A percentile compares a stretch with the other conserved stretches of the same genome.
Evolutionary conservation across 148 eudicot species (phyloP).

Genomic region (Polygonum maritimum): DNA sequence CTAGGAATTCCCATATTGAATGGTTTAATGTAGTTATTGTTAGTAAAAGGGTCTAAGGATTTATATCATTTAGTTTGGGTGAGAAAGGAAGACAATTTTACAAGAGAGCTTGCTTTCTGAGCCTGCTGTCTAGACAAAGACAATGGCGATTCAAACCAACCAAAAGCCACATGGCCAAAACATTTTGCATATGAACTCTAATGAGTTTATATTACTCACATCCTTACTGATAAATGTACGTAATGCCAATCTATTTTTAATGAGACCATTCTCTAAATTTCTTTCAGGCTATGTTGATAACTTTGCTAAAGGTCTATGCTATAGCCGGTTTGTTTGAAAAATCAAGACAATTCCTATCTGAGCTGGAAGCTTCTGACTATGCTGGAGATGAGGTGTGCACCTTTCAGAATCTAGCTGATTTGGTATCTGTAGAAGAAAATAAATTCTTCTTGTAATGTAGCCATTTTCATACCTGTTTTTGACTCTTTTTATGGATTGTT

Average conservation of each 20-base stretch:
- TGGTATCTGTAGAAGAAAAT: neutral
- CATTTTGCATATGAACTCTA: neutral
- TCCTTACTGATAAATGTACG: neutral
- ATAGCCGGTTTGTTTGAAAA: slow-evolving; percentile 74
- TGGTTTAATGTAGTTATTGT: neutral
- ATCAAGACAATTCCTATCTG: slow-evolving; percentile 50
- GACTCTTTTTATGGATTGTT: neutral
- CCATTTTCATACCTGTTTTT: neutral
- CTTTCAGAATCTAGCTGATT: neutral
- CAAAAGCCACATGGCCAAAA: neutral
- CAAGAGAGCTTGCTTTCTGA: neutral
- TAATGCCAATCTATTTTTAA: neutral
- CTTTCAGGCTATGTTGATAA: slow-evolving; percentile 75
- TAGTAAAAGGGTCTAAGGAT: neutral
- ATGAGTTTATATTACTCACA: neutral
- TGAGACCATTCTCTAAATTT: neutral
- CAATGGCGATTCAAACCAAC: neutral
- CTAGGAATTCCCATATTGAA: neutral
- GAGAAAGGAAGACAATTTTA: neutral
- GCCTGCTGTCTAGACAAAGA: neutral
- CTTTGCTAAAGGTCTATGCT: slow-evolving; percentile 76
- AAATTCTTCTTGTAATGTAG: neutral
- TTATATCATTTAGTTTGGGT: neutral
- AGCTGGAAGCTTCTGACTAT: slow-evolving; percentile 66
- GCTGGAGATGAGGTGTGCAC: slow-evolving; percentile 71